These are phyloP conservation scores for Onygenales sp. DNA, from an alignment of 2,329 filamentous ascomycete species.

Conservation along the genomic window DNA sequence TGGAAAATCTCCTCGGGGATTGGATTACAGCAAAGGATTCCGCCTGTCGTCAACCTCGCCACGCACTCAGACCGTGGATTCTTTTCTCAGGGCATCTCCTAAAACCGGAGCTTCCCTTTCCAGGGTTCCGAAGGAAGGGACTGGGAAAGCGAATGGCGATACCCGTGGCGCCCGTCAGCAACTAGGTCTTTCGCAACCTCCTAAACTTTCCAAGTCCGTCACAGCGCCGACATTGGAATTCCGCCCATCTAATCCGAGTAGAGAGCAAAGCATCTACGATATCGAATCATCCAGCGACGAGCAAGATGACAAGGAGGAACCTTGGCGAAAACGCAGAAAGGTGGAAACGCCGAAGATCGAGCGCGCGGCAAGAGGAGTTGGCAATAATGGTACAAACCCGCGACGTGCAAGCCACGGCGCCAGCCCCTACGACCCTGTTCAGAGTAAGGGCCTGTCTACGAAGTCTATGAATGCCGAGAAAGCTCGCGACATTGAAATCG, in stretches of 20 bases:
- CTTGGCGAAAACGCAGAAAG: constrained; percentile 10
- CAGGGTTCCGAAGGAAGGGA: not conserved
- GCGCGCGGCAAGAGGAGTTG: not conserved
- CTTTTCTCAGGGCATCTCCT: not conserved
- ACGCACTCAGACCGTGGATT: not conserved
- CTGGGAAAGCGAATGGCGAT: not conserved
- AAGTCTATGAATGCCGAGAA: not conserved
- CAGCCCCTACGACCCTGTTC: not conserved
- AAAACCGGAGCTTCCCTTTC: not conserved
- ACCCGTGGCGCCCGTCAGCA: not conserved
- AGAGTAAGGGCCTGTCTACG: not conserved
- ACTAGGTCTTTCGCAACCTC: not conserved
- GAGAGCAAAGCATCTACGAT: constrained; percentile 14
- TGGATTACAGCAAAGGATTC: not conserved
- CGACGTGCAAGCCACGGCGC: not conserved
- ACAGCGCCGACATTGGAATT: not conserved
- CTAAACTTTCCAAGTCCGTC: not conserved
- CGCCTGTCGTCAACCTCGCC: not conserved
- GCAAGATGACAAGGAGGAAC: constrained; percentile 1
- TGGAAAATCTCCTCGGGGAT: constrained; percentile 8
- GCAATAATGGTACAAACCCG: not conserved
- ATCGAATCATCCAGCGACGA: constrained; percentile 21
- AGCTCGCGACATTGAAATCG: constrained; percentile 4
- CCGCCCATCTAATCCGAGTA: not conserved
- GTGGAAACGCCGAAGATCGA: constrained; percentile 5